A percentile compares a stretch with the other conserved stretches of the same genome.
Evolutionary conservation across 257 asterid species (phyloP).

Genomic region (Nicotiana benthamiana): DNA sequence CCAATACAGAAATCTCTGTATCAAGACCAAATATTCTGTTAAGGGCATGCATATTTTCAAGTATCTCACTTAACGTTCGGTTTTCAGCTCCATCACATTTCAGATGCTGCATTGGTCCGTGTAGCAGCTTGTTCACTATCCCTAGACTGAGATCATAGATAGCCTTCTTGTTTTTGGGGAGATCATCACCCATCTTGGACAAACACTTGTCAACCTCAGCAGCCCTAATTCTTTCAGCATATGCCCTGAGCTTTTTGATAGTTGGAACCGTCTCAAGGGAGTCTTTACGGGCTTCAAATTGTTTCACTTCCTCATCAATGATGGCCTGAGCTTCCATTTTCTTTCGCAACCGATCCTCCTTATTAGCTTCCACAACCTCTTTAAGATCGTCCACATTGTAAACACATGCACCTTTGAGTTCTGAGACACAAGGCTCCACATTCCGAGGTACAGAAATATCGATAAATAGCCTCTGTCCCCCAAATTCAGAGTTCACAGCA

Average conservation of each 20-base stretch:
- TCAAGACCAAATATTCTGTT: conserved; percentile 73
- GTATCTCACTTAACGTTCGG: conserved; percentile 41
- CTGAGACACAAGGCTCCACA: conserved; percentile 63
- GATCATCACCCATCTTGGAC: conserved; percentile 56
- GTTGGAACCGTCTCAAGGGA: conserved; percentile 84
- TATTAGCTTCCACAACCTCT: conserved; percentile 88
- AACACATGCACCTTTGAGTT: conserved; percentile 41
- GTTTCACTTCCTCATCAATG: conserved; percentile 58
- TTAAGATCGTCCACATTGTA: conserved; percentile 86
- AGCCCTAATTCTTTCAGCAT: conserved; percentile 75
- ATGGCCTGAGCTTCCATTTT: conserved; percentile 72
- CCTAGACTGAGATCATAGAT: conserved; percentile 62
- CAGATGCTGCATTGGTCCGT: conserved; percentile 89
- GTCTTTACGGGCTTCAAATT: conserved; percentile 80
- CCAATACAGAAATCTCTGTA: conserved; percentile 52
- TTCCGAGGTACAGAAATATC: conserved; percentile 92
- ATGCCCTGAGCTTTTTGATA: conserved; percentile 79
- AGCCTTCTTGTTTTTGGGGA: conserved; percentile 57
- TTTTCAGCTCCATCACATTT: conserved; percentile 55
- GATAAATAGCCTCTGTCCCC: conserved; percentile 50
- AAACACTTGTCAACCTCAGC: conserved; percentile 74
- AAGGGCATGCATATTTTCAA: conserved; percentile 78
- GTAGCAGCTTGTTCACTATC: conserved; percentile 69
- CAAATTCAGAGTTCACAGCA: conserved; percentile 35
- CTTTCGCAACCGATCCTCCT: conserved; percentile 61